phyloP scores from a whole-genome alignment of 202 grass and related monocot genomes.

The Schoenoplectus tabernaemontani region DNA sequence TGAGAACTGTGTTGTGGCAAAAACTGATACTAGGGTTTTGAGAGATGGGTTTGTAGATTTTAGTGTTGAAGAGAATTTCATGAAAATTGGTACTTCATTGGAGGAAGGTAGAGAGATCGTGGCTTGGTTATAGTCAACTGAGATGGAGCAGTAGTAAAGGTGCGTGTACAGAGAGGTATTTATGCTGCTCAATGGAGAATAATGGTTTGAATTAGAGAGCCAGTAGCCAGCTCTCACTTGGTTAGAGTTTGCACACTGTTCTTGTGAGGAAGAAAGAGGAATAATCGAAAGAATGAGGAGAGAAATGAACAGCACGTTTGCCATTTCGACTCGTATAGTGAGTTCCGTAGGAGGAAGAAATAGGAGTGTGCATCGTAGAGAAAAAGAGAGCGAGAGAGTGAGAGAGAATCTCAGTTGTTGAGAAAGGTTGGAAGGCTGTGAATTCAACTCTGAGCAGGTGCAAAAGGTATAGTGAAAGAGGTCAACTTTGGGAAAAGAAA shows the following conservation, averaged over 20 bases:
- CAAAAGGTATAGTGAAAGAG: background rate
- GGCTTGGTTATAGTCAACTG: constrained; percentile 32
- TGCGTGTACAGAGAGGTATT: constrained; percentile 57
- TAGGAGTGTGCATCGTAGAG: constrained; percentile 29
- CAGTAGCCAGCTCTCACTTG: constrained; percentile 59
- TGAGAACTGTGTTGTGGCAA: constrained; percentile 49
- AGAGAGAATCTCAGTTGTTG: constrained; percentile 37
- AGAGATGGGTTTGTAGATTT: constrained; percentile 40
- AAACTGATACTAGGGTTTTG: constrained; percentile 38
- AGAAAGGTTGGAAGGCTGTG: constrained; percentile 19
- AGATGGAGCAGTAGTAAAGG: constrained; percentile 62
- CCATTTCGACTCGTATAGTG: constrained; percentile 14
- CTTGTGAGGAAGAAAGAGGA: constrained; percentile 16
- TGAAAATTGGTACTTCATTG: constrained; percentile 17
- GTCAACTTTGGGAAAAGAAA: constrained; percentile 10
- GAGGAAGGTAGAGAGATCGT: background rate
- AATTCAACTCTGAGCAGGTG: constrained; percentile 23
- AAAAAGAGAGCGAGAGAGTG: background rate
- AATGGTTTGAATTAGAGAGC: constrained; percentile 31
- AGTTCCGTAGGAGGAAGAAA: constrained; percentile 13
- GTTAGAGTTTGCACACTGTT: background rate
- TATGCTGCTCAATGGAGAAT: constrained; percentile 45
- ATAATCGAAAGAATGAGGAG: constrained; percentile 20
- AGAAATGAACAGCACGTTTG: constrained; percentile 3
- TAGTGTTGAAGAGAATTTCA: constrained; percentile 34